Conservation (phyloP, 2,329 filamentous ascomycete genomes). For the Fusarium annulatum region DNA sequence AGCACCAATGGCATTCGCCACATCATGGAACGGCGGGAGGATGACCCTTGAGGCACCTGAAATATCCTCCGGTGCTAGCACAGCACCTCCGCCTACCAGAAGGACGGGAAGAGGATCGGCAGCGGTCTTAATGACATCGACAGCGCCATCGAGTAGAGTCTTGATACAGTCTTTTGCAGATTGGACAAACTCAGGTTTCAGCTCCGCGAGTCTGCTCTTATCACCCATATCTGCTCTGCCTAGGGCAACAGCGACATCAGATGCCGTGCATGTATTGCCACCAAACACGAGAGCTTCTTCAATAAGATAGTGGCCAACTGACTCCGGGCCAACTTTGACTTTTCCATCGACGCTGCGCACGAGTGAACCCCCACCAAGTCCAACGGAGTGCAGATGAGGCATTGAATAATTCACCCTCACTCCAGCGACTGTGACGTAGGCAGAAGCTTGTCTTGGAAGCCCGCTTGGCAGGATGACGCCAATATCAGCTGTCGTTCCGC, state of each 20-base stretch:
- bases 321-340: neutral
- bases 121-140: conserved; percentile 11
- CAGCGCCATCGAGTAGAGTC: neutral
- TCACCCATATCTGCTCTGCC: conserved; percentile 6
- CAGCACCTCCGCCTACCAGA: conserved; percentile 56
- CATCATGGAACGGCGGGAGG: conserved; percentile 49
- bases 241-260: neutral
- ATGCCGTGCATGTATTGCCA: neutral
- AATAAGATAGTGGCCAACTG: neutral
- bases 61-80: conserved; percentile 53
- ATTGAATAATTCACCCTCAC: conserved; percentile 24
- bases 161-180: neutral
- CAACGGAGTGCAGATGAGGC: conserved; percentile 21
- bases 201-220: neutral
- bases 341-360: neutral
- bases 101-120: neutral
- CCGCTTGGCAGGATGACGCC: conserved; percentile 54
- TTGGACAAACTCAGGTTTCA: neutral
- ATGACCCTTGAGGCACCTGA: conserved; percentile 51
- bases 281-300: conserved; percentile 6
- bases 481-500: conserved; percentile 65
- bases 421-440: conserved; percentile 3
- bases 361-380: conserved; percentile 45
- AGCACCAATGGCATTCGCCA: conserved; percentile 62
- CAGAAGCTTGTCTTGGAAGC: conserved; percentile 8